Evolutionary conservation across 352 stramenopile genomes (phyloP).

Genomic region (Globisporangium mamillatum): DNA sequence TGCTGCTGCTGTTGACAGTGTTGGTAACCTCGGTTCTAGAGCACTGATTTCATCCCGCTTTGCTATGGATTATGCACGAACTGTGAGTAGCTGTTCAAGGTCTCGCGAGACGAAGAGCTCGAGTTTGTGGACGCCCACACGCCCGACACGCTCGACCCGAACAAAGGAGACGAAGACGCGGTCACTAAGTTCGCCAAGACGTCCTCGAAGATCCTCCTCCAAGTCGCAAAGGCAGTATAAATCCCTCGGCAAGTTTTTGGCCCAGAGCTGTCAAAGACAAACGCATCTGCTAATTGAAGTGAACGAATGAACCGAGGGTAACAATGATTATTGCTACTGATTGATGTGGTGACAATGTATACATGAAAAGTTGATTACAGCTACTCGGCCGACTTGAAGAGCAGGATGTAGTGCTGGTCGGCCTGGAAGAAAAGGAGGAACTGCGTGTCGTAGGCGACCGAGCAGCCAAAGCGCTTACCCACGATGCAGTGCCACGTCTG

Average conservation of each 20-base stretch:
- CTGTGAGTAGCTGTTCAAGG: constrained; percentile 59
- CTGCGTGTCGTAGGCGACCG: constrained; percentile 89
- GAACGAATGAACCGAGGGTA: not conserved
- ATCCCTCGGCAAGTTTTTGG: not conserved
- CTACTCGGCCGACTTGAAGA: constrained; percentile 83
- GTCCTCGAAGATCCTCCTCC: constrained; percentile 58
- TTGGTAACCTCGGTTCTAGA: not conserved
- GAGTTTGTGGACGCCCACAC: constrained; percentile 62
- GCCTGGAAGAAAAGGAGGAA: constrained; percentile 86
- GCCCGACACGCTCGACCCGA: constrained; percentile 38
- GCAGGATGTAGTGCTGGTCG: constrained; percentile 78
- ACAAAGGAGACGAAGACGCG: constrained; percentile 31
- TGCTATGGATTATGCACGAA: not conserved
- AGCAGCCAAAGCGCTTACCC: constrained; percentile 87
- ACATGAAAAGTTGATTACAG: not conserved
- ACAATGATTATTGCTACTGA: not conserved
- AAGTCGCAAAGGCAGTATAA: constrained; percentile 44
- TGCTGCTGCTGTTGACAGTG: not conserved
- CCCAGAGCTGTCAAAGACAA: not conserved
- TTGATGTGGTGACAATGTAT: not conserved
- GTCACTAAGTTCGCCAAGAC: constrained; percentile 53
- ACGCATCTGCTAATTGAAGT: not conserved
- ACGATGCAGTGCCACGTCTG: constrained; percentile 95
- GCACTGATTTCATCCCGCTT: not conserved
- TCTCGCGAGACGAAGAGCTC: constrained; percentile 67